Base-by-base conservation (phyloP, 441 rosid species). In the Corymbia citriodora region DNA sequence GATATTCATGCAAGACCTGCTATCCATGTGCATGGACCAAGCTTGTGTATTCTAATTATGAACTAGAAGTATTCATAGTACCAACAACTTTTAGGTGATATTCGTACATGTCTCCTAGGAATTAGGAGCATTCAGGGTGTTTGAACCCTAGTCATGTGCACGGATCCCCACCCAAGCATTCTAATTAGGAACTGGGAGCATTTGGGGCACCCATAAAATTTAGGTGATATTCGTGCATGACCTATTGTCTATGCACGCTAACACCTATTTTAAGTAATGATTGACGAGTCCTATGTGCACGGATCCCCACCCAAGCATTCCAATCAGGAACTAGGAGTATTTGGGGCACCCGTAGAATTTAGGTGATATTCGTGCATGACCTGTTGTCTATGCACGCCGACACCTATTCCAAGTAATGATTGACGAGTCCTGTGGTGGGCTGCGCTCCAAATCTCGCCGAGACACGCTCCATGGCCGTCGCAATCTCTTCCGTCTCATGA, bases 101-200 rank as follows among this genome's bases (percentile, higher is more conserved):
- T 72, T 72, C 83, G 7, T 72, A 27, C 82, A 72, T 6, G 6
- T 3, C 65, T 49, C 9, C 63, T 27, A 59, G 65, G 3, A 59
- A 59, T 59, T 59, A 25, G n/a, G 7, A 59, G n/a, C 13, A 59
- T 59, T 59, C 65, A 59, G 4, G 65, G 10, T 59, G n/a, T 59
- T 59, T 4, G n/a, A 59, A 59, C 6, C 11, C 9, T 68, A 8
- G 15, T 6, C 23, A 1, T 68, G 74, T 68, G 74, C 18, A 10
- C 3, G 0, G 3, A n/a, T 21, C 25, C 0, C 0, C 15, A 59
- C 3, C 0, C 5, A 29, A 16, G 79, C 18, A 68, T 8, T 68
- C 36, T 3, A 31, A n/a, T 31, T 2, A 68, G 2, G 82, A 36
- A 19, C 49, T 10, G 10, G 29, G 27, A 72, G 49, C 36, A 36